Conservation (phyloP, 768 basidiomycete species). For the Termitomyces sp. region DNA sequence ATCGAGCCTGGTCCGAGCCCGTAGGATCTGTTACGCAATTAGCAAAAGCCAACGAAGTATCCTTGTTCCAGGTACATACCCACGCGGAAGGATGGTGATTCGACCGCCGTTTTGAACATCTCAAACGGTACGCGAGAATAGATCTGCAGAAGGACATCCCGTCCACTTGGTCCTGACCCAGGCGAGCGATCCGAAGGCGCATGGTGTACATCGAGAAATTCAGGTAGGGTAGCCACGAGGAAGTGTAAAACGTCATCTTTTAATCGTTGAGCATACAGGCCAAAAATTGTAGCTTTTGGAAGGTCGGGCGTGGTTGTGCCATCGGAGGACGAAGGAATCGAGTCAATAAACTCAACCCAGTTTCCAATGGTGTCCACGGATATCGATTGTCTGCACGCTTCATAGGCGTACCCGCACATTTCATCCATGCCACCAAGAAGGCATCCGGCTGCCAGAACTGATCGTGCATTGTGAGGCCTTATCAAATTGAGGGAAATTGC, state of each 20-base stretch:
- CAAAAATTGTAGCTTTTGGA: constrained; percentile 57
- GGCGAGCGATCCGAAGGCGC: constrained; percentile 32
- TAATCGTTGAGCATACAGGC: constrained; percentile 69
- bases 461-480: constrained; percentile 75
- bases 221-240: constrained; percentile 70
- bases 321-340: constrained; percentile 44
- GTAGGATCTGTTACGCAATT: constrained; percentile 21
- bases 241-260: constrained; percentile 76
- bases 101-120: constrained; percentile 77
- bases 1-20: constrained; percentile 83
- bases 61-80: constrained; percentile 36
- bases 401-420: constrained; percentile 73
- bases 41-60: constrained; percentile 7
- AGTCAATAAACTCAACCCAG: constrained; percentile 76
- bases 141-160: constrained; percentile 67
- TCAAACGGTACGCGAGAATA: constrained; percentile 84
- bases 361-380: constrained; percentile 65
- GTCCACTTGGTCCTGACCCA: constrained; percentile 40
- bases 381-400: constrained; percentile 71
- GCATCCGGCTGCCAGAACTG: constrained; percentile 80
- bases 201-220: constrained; percentile 49
- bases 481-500: constrained; percentile 63
- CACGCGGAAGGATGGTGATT: constrained; percentile 75
- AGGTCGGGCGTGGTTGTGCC: constrained; percentile 47
- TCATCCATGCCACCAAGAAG: constrained; percentile 87